Evolutionary conservation across 2,329 filamentous ascomycete species (phyloP).

Genomic region (Penicillium sp.): DNA sequence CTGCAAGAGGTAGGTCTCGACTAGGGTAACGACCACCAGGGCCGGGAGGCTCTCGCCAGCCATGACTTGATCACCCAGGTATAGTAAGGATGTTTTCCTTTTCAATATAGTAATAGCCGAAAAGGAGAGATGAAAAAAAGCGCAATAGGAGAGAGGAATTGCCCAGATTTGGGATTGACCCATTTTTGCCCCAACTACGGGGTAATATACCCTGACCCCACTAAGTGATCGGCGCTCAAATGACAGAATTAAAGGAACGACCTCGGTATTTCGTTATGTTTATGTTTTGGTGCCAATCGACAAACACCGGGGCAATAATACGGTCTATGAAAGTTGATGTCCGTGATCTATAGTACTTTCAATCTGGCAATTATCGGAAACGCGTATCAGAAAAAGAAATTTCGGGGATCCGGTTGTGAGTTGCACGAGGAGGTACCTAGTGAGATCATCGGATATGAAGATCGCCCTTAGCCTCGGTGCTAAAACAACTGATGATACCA

Average conservation of each 20-base stretch:
- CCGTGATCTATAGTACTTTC: background rate
- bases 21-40: conserved; percentile 23
- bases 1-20: conserved; percentile 32
- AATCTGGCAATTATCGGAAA: too few relatives aligned
- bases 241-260: background rate
- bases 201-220: background rate
- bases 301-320: too few relatives aligned
- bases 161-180: background rate
- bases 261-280: background rate
- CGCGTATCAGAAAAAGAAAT: too few relatives aligned
- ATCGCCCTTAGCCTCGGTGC: background rate
- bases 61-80: background rate
- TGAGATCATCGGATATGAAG: background rate
- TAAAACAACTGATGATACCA: background rate
- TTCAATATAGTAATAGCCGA: background rate
- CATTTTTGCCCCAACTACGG: background rate
- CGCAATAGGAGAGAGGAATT: background rate
- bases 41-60: conserved; percentile 3
- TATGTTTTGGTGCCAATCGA: background rate
- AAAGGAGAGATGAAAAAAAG: background rate
- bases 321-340: background rate
- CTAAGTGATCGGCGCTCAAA: background rate
- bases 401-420: too few relatives aligned
- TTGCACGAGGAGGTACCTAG: background rate
- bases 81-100: background rate